phyloP scores from a whole-genome alignment of 306 rosid genomes.

The Lathyrus tuberosus region DNA sequence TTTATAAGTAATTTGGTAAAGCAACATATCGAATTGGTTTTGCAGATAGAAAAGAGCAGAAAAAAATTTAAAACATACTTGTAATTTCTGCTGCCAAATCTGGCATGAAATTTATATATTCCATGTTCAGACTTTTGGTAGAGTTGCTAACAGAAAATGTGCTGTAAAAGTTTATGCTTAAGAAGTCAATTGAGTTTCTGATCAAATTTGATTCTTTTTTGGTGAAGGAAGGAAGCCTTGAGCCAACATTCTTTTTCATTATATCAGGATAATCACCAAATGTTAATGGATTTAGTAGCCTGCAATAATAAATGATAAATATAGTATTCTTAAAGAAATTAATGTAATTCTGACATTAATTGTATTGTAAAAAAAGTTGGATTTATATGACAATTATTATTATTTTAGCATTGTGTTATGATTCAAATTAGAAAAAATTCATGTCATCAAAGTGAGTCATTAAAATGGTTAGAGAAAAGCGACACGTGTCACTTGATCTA shows the following conservation, averaged over 20 bases:
- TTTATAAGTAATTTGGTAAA: not conserved
- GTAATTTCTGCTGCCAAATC: conserved; percentile 16
- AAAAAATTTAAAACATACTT: conserved; percentile 35
- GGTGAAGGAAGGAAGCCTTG: conserved; percentile 63
- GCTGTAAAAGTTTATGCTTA: conserved; percentile 53
- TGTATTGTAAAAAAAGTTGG: too few relatives aligned
- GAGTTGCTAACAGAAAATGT: conserved; percentile 35
- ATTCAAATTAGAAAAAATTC: too few relatives aligned
- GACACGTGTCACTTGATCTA: too few relatives aligned
- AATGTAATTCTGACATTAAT: too few relatives aligned
- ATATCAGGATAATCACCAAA: conserved; percentile 64
- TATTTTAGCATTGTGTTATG: too few relatives aligned
- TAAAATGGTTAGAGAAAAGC: too few relatives aligned
- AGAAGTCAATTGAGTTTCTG: conserved; percentile 60
- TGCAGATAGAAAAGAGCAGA: not conserved
- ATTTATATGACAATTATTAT: too few relatives aligned
- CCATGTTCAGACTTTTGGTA: conserved; percentile 8
- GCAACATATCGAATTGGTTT: not conserved
- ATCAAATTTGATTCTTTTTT: conserved; percentile 51
- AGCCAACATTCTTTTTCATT: conserved; percentile 59
- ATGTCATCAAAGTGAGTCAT: too few relatives aligned
- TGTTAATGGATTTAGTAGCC: conserved; percentile 65
- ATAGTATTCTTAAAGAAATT: too few relatives aligned
- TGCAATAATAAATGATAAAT: conserved; percentile 29
- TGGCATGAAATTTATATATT: conserved; percentile 20